These are phyloP conservation scores for Salix arbutifolia DNA, from an alignment of 345 rosid genomes.

Conservation along the genomic window DNA sequence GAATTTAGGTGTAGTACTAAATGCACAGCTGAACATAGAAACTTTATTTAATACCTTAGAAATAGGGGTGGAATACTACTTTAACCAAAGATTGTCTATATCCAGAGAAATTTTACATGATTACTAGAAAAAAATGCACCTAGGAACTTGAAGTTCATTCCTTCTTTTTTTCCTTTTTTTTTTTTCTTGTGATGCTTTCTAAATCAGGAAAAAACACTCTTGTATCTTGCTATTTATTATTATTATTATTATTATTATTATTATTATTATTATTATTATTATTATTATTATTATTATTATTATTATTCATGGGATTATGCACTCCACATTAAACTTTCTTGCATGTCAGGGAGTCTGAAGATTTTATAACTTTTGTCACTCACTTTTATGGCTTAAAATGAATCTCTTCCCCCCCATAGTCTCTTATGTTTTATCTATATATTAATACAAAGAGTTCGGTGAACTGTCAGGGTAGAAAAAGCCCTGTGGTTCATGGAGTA, in stretches of 20 bases:
- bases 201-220: neutral
- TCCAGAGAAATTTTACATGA: neutral
- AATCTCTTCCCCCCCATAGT: neutral
- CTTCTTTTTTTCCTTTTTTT: neutral
- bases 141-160: neutral
- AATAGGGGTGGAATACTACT: neutral
- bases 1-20: neutral
- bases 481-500: neutral
- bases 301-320: neutral
- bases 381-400: neutral
- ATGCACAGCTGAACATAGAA: neutral
- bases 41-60: neutral
- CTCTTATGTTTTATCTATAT: neutral
- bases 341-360: neutral
- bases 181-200: neutral
- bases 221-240: neutral
- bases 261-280: too few relatives aligned
- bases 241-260: too few relatives aligned
- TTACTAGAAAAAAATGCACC: neutral
- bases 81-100: neutral
- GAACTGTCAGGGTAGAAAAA: neutral
- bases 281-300: too few relatives aligned
- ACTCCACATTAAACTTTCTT: neutral
- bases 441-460: neutral
- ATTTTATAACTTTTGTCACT: neutral